Conservation (phyloP, 2,329 filamentous ascomycete genomes). For the Trichoderma asperellum region DNA sequence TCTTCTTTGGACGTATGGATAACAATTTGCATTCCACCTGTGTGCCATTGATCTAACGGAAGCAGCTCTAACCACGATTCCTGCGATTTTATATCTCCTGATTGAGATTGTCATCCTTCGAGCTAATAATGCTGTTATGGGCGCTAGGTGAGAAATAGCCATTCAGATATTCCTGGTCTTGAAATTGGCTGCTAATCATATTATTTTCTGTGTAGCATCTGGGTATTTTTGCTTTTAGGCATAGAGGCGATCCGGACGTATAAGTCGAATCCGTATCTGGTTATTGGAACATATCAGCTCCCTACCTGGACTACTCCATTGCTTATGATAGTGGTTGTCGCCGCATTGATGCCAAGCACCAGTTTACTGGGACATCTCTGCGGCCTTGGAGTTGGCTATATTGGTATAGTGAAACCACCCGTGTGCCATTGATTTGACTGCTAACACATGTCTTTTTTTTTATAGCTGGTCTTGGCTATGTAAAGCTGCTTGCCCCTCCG, state of each 20-base stretch:
- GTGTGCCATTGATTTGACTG: background rate
- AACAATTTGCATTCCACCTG: background rate
- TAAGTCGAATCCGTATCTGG: constrained; percentile 77
- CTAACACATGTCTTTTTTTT: background rate
- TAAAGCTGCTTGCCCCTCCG: constrained; percentile 86
- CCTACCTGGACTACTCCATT: constrained; percentile 92
- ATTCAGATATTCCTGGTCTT: background rate
- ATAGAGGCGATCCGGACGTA: constrained; percentile 87
- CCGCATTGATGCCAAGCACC: constrained; percentile 76
- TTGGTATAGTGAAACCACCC: constrained; percentile 63
- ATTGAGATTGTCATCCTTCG: constrained; percentile 75
- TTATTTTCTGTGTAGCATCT: constrained; percentile 64
- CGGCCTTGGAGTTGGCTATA: constrained; percentile 81
- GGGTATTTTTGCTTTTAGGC: constrained; percentile 87
- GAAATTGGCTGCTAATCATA: background rate
- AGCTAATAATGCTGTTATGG: constrained; percentile 74
- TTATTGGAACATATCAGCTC: constrained; percentile 65
- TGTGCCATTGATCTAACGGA: constrained; percentile 27
- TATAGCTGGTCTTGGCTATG: constrained; percentile 81
- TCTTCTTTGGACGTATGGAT: constrained; percentile 89
- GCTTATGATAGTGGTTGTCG: constrained; percentile 73
- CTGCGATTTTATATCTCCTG: constrained; percentile 78
- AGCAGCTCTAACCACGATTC: constrained; percentile 77
- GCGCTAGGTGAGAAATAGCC: constrained; percentile 68
- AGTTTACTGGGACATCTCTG: constrained; percentile 87